Percentiles rank a stretch among this genome's conserved stretches.
These are phyloP conservation scores for Arthrobotrys conoides DNA, from an alignment of 2,329 filamentous ascomycete genomes.

Conservation along the genomic window DNA sequence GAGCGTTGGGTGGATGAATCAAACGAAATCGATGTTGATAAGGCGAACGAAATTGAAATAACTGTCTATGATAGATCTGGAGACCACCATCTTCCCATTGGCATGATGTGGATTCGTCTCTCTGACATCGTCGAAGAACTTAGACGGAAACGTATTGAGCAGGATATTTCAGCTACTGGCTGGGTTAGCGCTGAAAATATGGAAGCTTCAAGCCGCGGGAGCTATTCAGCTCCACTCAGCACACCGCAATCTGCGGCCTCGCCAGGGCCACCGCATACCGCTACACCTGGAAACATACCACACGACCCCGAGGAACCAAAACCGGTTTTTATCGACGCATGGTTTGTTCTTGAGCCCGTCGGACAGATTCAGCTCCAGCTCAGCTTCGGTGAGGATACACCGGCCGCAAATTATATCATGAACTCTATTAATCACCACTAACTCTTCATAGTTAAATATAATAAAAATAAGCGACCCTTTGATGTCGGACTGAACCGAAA, in stretches of 20 bases:
- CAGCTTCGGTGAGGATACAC: slow-evolving; percentile 76
- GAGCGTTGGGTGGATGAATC: slow-evolving; percentile 94
- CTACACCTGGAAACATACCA: slow-evolving; percentile 67
- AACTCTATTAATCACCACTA: slow-evolving; percentile 61
- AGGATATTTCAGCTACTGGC: slow-evolving; percentile 91
- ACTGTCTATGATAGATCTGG: slow-evolving; percentile 96
- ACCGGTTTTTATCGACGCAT: slow-evolving; percentile 77
- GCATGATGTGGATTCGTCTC: slow-evolving; percentile 94
- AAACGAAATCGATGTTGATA: slow-evolving; percentile 94
- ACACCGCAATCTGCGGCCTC: slow-evolving; percentile 68
- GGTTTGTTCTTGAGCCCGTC: slow-evolving; percentile 96
- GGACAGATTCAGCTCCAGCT: slow-evolving; percentile 92
- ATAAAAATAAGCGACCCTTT: slow-evolving; percentile 83
- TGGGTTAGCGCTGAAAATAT: slow-evolving; percentile 99
- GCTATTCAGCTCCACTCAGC: slow-evolving; percentile 65
- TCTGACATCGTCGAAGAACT: slow-evolving; percentile 98
- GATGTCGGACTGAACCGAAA: slow-evolving; percentile 93
- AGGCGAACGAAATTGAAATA: slow-evolving; percentile 97
- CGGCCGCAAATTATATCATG: neutral
- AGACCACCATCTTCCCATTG: slow-evolving; percentile 92
- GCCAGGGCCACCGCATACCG: slow-evolving; percentile 65
- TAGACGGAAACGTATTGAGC: slow-evolving; percentile 95
- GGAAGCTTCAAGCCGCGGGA: slow-evolving; percentile 68
- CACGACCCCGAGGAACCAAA: slow-evolving; percentile 49
- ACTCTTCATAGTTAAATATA: slow-evolving; percentile 78